Conservation (phyloP, 495 filamentous ascomycete species). For the Penicillium pulvis region DNA sequence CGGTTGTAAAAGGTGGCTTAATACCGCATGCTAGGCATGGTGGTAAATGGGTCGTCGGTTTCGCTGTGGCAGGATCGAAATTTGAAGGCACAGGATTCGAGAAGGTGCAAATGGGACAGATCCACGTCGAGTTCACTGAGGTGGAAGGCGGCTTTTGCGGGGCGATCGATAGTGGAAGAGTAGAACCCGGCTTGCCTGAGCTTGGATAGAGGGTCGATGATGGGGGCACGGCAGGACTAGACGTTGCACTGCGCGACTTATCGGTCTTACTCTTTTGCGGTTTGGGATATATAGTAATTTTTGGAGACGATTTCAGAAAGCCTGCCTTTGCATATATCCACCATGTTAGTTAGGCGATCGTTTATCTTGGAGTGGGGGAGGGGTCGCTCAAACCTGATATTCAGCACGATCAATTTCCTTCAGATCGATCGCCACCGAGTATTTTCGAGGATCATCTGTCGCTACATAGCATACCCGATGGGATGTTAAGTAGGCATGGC, state of each 20-base stretch:
- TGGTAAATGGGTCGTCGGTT: slow-evolving; percentile 71
- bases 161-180: slow-evolving; percentile 26
- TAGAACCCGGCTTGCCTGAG: slow-evolving; percentile 10
- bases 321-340: slow-evolving; percentile 61
- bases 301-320: slow-evolving; percentile 92
- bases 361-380: slow-evolving; percentile 4
- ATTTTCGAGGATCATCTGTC: slow-evolving; percentile 80
- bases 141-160: not conserved
- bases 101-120: slow-evolving; percentile 42
- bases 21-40: slow-evolving; percentile 94
- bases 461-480: slow-evolving; percentile 96
- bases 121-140: not conserved
- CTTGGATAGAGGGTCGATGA: slow-evolving; percentile 21
- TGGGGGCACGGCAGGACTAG: slow-evolving; percentile 37
- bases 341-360: slow-evolving; percentile 5
- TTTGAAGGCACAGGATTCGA: slow-evolving; percentile 95
- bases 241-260: slow-evolving; percentile 35
- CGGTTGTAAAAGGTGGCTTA: slow-evolving; percentile 77
- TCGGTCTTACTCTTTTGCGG: slow-evolving; percentile 54
- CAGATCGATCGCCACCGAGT: slow-evolving; percentile 81
- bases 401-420: slow-evolving; percentile 91
- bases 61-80: slow-evolving; percentile 81
- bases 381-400: slow-evolving; percentile 67
- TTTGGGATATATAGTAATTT: slow-evolving; percentile 87
- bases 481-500: slow-evolving; percentile 93